Conservation (phyloP, 306 rosid genomes). For the Astragalus membranaceus region DNA sequence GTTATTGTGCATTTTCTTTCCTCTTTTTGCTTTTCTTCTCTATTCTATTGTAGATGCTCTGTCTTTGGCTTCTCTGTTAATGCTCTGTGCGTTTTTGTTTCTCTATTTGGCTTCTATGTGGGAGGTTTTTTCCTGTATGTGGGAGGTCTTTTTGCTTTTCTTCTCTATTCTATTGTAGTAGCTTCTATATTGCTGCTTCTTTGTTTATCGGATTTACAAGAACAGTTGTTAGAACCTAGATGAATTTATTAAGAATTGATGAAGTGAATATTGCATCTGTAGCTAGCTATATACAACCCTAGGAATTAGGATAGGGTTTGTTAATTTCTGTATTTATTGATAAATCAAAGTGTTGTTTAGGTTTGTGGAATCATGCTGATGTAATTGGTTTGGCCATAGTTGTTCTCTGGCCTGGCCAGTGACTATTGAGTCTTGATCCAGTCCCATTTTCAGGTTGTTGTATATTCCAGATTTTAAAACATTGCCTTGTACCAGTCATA, state of each 20-base stretch:
- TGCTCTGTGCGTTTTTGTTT: too few species aligned
- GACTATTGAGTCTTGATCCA: conserved; percentile 20
- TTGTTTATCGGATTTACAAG: neutral
- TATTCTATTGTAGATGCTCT: too few species aligned
- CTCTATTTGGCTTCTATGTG: too few species aligned
- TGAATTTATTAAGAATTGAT: neutral
- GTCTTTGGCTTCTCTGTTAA: too few species aligned
- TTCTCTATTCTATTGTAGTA: too few species aligned
- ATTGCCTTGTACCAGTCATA: conserved; percentile 8
- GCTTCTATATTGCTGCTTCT: neutral
- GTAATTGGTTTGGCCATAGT: conserved; percentile 24
- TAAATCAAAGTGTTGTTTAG: conserved; percentile 20
- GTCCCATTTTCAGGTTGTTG: conserved; percentile 29
- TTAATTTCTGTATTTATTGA: conserved; percentile 6
- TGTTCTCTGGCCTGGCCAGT: conserved; percentile 23
- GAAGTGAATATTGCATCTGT: neutral
- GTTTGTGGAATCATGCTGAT: conserved; percentile 22
- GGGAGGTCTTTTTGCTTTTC: too few species aligned
- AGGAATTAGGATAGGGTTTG: neutral
- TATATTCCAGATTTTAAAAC: conserved; percentile 22
- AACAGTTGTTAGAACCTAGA: neutral
- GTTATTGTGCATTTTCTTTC: too few species aligned
- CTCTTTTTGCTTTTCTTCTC: too few species aligned
- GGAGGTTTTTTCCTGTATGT: too few species aligned
- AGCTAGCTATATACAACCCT: neutral